Evolutionary conservation across 768 basidiomycete species (phyloP), one percentile per base, ranked within the genome.

Genomic region (Podaxis carcinomalis): DNA sequence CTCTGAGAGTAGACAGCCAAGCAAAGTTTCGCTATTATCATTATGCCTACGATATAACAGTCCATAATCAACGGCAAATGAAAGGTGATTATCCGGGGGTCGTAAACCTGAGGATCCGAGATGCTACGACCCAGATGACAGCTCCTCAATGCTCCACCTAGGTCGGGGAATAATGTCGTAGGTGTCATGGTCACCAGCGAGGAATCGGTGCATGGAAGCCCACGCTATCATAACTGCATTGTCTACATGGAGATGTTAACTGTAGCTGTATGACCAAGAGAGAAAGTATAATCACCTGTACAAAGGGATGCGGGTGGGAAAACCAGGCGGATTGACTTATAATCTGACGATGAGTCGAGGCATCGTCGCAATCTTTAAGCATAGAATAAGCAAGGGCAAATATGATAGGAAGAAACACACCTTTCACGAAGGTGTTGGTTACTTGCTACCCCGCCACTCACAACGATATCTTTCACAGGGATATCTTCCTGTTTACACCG

Each of bases 151-250:
- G 55, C 80, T 84, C 95, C 95, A 98, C 69, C 87, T 89, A 14
- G 90, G 75, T 35, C 80, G 75, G 5, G 88, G 74, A 21, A 81
- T 80, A 13, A 90, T 77, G 23, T 79, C 76, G 64, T 88, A 92
- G 6, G 81, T 76, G 66, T 89, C 89, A 47, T 80, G 73, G 60
- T 88, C 85, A 3, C 76, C 76, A 0, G 75, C 75, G 25, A 89
- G 77, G 63, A 97, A 90, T 11, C 94, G 84, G 66, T 88, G 75
- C 82, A 95, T 89, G 0, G 92, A 88, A 3, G 95, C 90, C 91
- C 90, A 96, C 1, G 84, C 96, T 65, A 98, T 92, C 96, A 98
- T 98, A 7, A 85, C 95, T 0, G 96, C 96, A 71, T 98, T 98
- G 68, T 98, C 96, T 95, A 40, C 23, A 46, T 55, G 40, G 56